Evolutionary conservation across 2,329 filamentous ascomycete species (phyloP).

Genomic region (Chaetomium sp.): DNA sequence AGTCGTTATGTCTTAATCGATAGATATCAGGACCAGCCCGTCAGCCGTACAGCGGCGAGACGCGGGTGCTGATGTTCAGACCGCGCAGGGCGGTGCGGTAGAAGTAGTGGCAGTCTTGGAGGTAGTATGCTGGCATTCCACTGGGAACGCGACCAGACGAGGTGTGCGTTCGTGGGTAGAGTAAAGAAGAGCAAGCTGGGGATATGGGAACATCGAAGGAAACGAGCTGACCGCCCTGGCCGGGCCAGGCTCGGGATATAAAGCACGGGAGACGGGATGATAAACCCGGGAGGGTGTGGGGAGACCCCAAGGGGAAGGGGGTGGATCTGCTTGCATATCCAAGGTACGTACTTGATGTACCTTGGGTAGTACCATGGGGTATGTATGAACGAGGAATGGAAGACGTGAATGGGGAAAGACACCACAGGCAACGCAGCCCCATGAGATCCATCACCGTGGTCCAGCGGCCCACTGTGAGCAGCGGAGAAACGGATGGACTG

Average conservation of each 20-base stretch:
- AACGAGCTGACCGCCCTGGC: slow-evolving; percentile 15
- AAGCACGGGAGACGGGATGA: slow-evolving; percentile 6
- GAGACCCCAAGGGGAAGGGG: too few species aligned
- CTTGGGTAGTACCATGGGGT: too few species aligned
- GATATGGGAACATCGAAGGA: neutral
- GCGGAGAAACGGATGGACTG: too few species aligned
- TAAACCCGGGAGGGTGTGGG: neutral
- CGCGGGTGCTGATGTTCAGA: slow-evolving; percentile 70
- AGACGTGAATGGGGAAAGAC: too few species aligned
- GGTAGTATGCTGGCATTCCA: slow-evolving; percentile 74
- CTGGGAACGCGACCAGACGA: slow-evolving; percentile 26
- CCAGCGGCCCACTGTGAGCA: too few species aligned
- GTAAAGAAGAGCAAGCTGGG: neutral
- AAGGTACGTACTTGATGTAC: too few species aligned
- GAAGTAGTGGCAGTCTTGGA: slow-evolving; percentile 89
- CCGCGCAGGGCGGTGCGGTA: slow-evolving; percentile 84
- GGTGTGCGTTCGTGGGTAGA: neutral
- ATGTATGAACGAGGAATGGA: slow-evolving; percentile 3
- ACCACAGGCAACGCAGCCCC: too few species aligned
- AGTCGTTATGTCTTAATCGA: slow-evolving; percentile 1
- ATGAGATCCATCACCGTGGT: too few species aligned
- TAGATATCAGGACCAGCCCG: neutral
- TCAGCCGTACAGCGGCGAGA: slow-evolving; percentile 71
- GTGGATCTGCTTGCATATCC: too few species aligned
- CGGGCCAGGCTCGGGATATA: slow-evolving; percentile 21